Evolutionary conservation across 2,329 filamentous ascomycete genomes (phyloP).

Genomic region (Setomelanomma holmii): DNA sequence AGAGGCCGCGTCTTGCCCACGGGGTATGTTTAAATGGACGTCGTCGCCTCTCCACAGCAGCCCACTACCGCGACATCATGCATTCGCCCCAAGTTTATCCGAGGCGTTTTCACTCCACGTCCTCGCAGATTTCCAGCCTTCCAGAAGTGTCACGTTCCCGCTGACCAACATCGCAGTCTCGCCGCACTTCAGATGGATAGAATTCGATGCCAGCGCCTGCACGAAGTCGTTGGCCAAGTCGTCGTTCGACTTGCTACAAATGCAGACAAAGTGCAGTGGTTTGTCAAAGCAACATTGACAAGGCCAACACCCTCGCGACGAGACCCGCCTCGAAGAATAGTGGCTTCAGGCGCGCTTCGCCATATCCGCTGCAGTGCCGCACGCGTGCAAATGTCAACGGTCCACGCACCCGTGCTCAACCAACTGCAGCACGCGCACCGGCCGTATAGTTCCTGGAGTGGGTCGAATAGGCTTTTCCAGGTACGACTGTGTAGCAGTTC

Average conservation of each 20-base stretch:
- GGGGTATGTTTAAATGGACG: constrained; percentile 4
- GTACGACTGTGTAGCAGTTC: neutral
- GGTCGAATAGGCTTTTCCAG: neutral
- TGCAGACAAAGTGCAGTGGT: neutral
- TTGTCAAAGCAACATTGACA: neutral
- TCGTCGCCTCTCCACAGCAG: neutral
- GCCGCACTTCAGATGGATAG: neutral
- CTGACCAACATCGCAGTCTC: neutral
- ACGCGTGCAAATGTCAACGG: neutral
- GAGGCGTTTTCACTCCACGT: constrained; percentile 5
- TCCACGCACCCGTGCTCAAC: neutral
- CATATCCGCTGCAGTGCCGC: neutral
- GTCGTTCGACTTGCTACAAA: no score
- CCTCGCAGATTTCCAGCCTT: neutral
- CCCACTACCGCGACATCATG: neutral
- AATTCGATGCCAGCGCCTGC: neutral
- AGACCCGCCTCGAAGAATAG: neutral
- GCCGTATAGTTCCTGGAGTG: constrained; percentile 6
- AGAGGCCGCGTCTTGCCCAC: neutral
- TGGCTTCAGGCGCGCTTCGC: neutral
- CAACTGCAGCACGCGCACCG: constrained; percentile 7
- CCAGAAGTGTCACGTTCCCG: neutral
- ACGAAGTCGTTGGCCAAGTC: neutral
- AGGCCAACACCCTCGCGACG: neutral
- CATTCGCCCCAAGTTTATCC: constrained; percentile 1